Percentiles rank a stretch among this genome's conserved stretches.
Conservation (phyloP, 192 early-diverging fungal genomes). For the Backusella westeae region DNA sequence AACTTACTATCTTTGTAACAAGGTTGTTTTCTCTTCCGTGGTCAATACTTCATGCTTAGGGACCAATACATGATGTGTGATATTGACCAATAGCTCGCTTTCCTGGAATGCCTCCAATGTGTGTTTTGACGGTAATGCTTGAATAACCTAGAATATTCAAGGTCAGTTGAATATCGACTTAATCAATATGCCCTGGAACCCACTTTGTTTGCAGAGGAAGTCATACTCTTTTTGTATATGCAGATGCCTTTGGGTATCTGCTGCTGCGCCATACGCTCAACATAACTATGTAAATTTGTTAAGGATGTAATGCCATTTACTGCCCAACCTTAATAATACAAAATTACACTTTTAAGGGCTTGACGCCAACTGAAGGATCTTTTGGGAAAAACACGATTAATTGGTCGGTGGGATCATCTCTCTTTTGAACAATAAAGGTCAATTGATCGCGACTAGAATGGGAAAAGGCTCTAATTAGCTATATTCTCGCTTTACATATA, state of each 20-base stretch:
- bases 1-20: constrained; percentile 88
- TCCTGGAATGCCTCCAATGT: constrained; percentile 87
- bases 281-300: constrained; percentile 39
- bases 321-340: not conserved
- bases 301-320: constrained; percentile 6
- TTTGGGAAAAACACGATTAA: constrained; percentile 93
- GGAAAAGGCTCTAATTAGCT: not conserved
- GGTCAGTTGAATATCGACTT: not conserved
- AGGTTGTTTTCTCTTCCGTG: constrained; percentile 85
- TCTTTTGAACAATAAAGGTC: constrained; percentile 84
- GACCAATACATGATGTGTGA: constrained; percentile 94
- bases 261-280: constrained; percentile 82
- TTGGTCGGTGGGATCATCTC: constrained; percentile 77
- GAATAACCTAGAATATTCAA: constrained; percentile 50
- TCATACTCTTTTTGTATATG: constrained; percentile 82
- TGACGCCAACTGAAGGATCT: constrained; percentile 85
- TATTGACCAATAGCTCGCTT: constrained; percentile 93
- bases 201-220: constrained; percentile 81
- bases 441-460: constrained; percentile 64
- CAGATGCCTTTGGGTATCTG: constrained; percentile 81
- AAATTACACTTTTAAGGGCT: constrained; percentile 81
- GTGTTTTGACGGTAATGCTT: constrained; percentile 66
- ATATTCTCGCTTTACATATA: not conserved
- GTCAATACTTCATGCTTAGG: constrained; percentile 88
- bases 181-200: not conserved